Evolutionary conservation across 345 rosid species (phyloP), one percentile per base, ranked within the genome.

Genomic region (Adansonia digitata): DNA sequence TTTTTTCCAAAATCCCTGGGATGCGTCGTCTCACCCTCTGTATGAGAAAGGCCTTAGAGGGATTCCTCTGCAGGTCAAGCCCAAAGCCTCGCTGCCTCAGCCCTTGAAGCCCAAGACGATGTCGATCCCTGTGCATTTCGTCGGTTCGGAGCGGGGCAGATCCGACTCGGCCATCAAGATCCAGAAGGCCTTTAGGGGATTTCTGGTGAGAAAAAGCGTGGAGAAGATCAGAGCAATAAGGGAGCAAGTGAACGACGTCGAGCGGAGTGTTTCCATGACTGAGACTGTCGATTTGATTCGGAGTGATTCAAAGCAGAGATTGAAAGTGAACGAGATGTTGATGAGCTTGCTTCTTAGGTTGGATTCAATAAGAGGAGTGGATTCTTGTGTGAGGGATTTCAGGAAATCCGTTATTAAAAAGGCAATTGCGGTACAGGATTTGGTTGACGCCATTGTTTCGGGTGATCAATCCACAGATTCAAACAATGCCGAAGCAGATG

Each of bases 311-410:
- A 82, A 70, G 74, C 93, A 85, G 84, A 69, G 71, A 39, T 12
- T 87, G 79, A 85, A 73, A 76, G 65, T 88, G 45, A 85, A 65
- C 51, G 93, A 91, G 83, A 77, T 62, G 86, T 56, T 91, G 80
- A 91, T 91, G 93, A 80, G 74, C 10, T 74, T 86, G 86, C 78
- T 91, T 4, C 51, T 89, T 4, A 81, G 77, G 66, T 71, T 91
- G 82, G 96, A 91, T 76, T 81, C 90, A 0, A 84, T 89, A 3
- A 80, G 82, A 31, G 89, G 93, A 2, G 84, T 87, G 43, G 91
- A 84, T 70, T 66, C 77, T 17, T 90, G 89, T 0, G 90, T 89
- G 24, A 82, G 93, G 82, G 90, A 84, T 49, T 86, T 11, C 67
- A 82, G 93, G 76, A 87, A 82, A 80, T 68, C 84, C 37, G 88